phyloP scores from a whole-genome alignment of 2,329 filamentous ascomycete species.

The Xenoacremonium recifei region DNA sequence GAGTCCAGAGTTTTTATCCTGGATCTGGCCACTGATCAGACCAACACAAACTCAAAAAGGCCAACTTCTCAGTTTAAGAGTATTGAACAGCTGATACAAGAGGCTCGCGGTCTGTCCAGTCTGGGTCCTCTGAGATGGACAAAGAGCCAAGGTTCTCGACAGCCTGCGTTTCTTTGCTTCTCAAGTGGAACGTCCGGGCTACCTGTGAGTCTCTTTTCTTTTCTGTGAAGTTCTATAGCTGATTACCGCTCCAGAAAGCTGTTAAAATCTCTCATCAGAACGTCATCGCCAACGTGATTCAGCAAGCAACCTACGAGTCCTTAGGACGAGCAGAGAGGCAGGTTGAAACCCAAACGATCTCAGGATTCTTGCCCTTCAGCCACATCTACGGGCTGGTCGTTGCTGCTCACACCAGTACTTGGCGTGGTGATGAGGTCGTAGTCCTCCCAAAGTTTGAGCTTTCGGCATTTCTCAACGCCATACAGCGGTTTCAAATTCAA shows the following conservation, averaged over 20 bases:
- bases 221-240: neutral
- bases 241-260: constrained; percentile 58
- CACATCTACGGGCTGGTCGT: constrained; percentile 80
- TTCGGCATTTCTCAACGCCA: constrained; percentile 56
- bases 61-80: constrained; percentile 65
- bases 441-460: constrained; percentile 77
- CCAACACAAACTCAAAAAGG: too few species aligned
- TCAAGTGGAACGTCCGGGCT: constrained; percentile 78
- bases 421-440: constrained; percentile 70
- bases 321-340: constrained; percentile 32
- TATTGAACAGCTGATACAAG: constrained; percentile 61
- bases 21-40: constrained; percentile 52
- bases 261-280: constrained; percentile 82
- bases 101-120: constrained; percentile 52
- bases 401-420: constrained; percentile 64
- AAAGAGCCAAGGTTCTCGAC: constrained; percentile 63
- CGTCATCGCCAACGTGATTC: constrained; percentile 73
- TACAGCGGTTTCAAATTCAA: constrained; percentile 67
- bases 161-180: constrained; percentile 75
- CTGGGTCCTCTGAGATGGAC: constrained; percentile 56
- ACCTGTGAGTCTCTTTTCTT: constrained; percentile 49
- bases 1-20: constrained; percentile 65
- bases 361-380: constrained; percentile 73
- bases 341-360: constrained; percentile 42
- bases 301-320: constrained; percentile 48